These are phyloP conservation scores for Ophiostoma sp. DNA, from an alignment of 2,329 filamentous ascomycete species.

Conservation along the genomic window DNA sequence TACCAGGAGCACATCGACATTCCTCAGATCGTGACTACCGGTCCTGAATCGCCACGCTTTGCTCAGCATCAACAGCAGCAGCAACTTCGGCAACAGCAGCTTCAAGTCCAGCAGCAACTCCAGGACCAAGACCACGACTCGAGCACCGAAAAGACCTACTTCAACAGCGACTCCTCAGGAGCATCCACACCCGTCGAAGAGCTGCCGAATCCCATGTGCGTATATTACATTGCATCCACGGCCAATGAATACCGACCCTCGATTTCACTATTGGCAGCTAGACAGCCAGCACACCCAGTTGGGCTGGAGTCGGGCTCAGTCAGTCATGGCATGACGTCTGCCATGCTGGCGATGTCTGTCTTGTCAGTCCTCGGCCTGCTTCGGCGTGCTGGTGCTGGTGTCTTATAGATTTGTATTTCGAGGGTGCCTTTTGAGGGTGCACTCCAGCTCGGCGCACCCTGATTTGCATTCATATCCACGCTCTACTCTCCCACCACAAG, in stretches of 20 bases:
- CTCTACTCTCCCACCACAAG: not conserved
- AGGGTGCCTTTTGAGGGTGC: not conserved
- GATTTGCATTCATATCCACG: not conserved
- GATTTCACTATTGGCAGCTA: not conserved
- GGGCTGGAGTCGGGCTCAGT: not conserved
- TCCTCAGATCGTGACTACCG: conserved; percentile 35
- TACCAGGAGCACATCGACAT: conserved; percentile 30
- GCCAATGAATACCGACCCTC: not conserved
- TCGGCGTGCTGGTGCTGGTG: not conserved
- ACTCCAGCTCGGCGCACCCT: not conserved
- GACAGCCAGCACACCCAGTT: not conserved
- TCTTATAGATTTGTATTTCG: not conserved
- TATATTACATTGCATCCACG: conserved; percentile 16
- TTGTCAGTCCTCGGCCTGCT: not conserved
- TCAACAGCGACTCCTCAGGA: conserved; percentile 38
- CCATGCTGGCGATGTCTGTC: not conserved
- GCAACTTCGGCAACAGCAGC: not conserved
- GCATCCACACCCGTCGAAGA: conserved; percentile 34
- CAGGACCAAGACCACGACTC: not conserved
- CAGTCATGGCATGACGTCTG: not conserved
- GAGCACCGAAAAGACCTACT: conserved; percentile 35
- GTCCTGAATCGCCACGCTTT: conserved; percentile 30
- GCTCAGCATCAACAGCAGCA: conserved; percentile 24
- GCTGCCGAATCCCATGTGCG: conserved; percentile 33
- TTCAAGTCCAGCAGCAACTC: not conserved